Conservation (phyloP, 164 flowering plant genomes). For the Magnolia changhungtana region DNA sequence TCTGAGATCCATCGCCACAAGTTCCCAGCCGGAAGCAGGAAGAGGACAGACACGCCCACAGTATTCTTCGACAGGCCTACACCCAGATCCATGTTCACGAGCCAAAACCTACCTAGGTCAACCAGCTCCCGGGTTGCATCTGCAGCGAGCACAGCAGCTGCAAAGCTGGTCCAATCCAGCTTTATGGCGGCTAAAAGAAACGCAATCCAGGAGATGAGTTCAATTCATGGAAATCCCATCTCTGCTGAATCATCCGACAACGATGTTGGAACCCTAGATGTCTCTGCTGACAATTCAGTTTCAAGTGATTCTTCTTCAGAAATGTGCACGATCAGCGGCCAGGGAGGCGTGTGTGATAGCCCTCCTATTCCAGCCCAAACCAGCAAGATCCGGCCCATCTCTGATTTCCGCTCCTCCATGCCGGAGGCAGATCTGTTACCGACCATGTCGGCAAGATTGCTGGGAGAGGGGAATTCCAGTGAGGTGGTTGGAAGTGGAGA, state of each 20-base stretch:
- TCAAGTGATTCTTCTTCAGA: slow-evolving; percentile 12
- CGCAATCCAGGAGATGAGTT: slow-evolving; percentile 2
- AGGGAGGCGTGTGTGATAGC: slow-evolving; percentile 12
- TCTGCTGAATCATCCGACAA: neutral
- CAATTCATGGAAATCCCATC: neutral
- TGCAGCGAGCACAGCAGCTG: slow-evolving; percentile 22
- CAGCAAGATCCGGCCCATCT: slow-evolving; percentile 11
- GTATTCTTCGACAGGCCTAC: neutral
- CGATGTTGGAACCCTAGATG: neutral
- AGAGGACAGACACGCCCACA: slow-evolving; percentile 24
- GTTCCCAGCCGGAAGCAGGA: slow-evolving; percentile 4
- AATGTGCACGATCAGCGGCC: slow-evolving; percentile 3
- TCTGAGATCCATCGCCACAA: neutral
- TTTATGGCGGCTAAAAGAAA: neutral
- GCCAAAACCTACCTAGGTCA: slow-evolving; percentile 3
- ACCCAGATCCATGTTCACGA: slow-evolving; percentile 6
- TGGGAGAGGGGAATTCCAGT: slow-evolving; percentile 6
- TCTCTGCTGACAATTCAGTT: slow-evolving; percentile 8
- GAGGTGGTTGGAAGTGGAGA: slow-evolving; percentile 8
- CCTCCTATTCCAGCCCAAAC: slow-evolving; percentile 13
- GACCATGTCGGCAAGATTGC: slow-evolving; percentile 15
- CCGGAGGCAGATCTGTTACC: slow-evolving; percentile 23
- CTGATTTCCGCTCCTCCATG: slow-evolving; percentile 29
- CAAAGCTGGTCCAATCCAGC: slow-evolving; percentile 26
- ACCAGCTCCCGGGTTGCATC: neutral